Evolutionary conservation across 331 rosid species (phyloP).

Genomic region (Arachis monticola): DNA sequence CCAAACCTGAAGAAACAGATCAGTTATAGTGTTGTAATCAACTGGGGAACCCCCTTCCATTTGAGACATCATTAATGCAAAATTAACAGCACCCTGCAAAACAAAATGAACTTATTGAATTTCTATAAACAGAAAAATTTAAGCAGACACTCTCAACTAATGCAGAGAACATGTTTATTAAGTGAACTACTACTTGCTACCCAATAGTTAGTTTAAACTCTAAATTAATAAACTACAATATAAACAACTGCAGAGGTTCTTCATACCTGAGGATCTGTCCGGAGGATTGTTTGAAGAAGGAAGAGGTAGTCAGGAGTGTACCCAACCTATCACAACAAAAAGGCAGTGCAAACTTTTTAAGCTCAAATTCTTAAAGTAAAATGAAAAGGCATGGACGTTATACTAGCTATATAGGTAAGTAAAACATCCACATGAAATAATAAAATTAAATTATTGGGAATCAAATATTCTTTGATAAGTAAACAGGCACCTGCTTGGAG

Average conservation of each 20-base stretch:
- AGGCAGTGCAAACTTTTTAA: slow-evolving; percentile 40
- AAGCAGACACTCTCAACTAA: slow-evolving; percentile 15
- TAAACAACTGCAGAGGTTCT: slow-evolving; percentile 18
- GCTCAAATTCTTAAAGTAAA: slow-evolving; percentile 24
- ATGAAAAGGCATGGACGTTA: slow-evolving; percentile 8
- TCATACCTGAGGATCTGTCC: slow-evolving; percentile 96
- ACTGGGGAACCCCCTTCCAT: slow-evolving; percentile 99
- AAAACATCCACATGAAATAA: slow-evolving; percentile 9
- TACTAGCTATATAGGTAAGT: background rate
- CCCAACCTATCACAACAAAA: slow-evolving; percentile 73
- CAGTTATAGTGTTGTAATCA: slow-evolving; percentile 98
- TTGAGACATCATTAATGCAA: slow-evolving; percentile 99
- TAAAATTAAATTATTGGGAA: slow-evolving; percentile 21
- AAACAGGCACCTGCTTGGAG: slow-evolving; percentile 68
- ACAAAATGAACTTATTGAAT: slow-evolving; percentile 27
- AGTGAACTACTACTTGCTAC: background rate
- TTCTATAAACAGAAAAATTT: background rate
- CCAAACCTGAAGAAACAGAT: slow-evolving; percentile 95
- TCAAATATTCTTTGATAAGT: slow-evolving; percentile 35
- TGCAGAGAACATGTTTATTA: slow-evolving; percentile 22
- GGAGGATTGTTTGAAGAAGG: slow-evolving; percentile 97
- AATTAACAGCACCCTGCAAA: slow-evolving; percentile 96
- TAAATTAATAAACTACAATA: slow-evolving; percentile 23
- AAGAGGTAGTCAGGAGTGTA: slow-evolving; percentile 97
- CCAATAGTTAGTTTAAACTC: slow-evolving; percentile 11